Conservation (phyloP, 2,329 filamentous ascomycete species). For the Colletotrichum truncatum region DNA sequence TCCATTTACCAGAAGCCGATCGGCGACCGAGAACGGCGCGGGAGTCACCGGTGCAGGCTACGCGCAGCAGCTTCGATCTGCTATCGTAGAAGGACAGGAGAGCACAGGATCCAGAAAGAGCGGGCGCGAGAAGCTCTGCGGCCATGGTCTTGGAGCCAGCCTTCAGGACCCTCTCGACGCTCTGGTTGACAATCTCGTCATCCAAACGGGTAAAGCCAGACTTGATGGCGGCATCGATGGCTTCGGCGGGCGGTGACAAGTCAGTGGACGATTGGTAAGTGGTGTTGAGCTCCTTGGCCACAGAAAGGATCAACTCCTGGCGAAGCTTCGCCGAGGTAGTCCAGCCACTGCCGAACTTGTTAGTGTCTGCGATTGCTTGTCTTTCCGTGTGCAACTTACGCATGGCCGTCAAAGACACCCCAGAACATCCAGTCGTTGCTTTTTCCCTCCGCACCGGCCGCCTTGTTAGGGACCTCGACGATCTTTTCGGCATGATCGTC, state of each 20-base stretch:
- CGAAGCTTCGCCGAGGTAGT: conserved; percentile 96
- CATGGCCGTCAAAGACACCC: conserved; percentile 98
- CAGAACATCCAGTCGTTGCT: conserved; percentile 99
- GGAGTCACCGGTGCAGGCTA: conserved; percentile 97
- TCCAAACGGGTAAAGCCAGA: conserved; percentile 88
- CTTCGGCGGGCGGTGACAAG: conserved; percentile 76
- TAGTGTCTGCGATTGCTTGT: neutral
- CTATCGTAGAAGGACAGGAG: conserved; percentile 97
- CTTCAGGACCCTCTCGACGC: conserved; percentile 90
- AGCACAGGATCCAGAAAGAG: conserved; percentile 95
- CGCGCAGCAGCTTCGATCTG: conserved; percentile 84
- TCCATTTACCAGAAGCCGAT: conserved; percentile 86
- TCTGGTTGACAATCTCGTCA: conserved; percentile 93
- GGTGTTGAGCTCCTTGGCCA: conserved; percentile 89
- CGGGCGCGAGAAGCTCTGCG: conserved; percentile 90
- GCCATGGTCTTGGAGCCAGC: conserved; percentile 89
- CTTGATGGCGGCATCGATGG: conserved; percentile 92
- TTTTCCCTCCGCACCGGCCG: conserved; percentile 50
- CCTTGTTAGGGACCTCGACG: conserved; percentile 80
- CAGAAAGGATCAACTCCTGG: conserved; percentile 90
- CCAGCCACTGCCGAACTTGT: conserved; percentile 76
- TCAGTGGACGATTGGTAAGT: conserved; percentile 81
- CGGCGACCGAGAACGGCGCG: conserved; percentile 89
- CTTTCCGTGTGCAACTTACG: conserved; percentile 60
- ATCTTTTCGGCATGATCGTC: conserved; percentile 99